Evolutionary conservation across 2,329 filamentous ascomycete species (phyloP).

Genomic region (Neoarthrinium moseri): DNA sequence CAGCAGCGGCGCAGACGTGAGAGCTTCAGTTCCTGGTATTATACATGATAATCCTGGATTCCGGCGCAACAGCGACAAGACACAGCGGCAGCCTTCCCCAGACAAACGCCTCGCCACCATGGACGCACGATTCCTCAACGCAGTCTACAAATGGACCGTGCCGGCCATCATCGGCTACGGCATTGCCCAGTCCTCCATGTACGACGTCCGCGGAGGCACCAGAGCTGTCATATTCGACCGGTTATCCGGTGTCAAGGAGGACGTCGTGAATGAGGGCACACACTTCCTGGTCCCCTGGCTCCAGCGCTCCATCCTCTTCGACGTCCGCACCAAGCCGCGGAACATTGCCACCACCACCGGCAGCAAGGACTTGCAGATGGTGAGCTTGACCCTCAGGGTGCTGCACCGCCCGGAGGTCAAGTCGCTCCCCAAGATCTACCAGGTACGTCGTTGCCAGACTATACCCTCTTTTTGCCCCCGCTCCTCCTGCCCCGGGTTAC

Average conservation of each 20-base stretch:
- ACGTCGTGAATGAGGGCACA: conserved; percentile 91
- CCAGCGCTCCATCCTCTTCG: conserved; percentile 91
- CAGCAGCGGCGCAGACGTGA: background rate
- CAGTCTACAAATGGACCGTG: conserved; percentile 67
- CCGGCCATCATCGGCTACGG: conserved; percentile 69
- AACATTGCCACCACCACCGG: conserved; percentile 98
- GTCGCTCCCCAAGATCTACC: conserved; percentile 95
- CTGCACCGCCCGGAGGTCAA: conserved; percentile 92
- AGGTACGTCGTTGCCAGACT: too few relatives aligned
- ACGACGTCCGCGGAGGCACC: conserved; percentile 94
- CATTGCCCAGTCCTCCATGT: conserved; percentile 76
- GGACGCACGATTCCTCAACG: conserved; percentile 57
- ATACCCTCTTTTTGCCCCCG: background rate
- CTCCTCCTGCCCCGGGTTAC: background rate
- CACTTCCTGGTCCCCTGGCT: conserved; percentile 97
- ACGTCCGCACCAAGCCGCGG: conserved; percentile 94
- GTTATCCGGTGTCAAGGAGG: conserved; percentile 85
- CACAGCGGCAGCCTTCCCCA: background rate
- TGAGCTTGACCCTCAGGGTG: conserved; percentile 94
- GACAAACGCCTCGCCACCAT: conserved; percentile 1
- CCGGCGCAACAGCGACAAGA: background rate
- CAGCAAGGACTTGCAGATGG: conserved; percentile 99
- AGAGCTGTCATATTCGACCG: conserved; percentile 98
- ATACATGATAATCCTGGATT: too few relatives aligned
- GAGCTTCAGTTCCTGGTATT: conserved; percentile 5